A percentile compares a stretch with the other conserved stretches of the same genome.
These are phyloP conservation scores for Trichosporon sp. DNA, from an alignment of 1,284 basidiomycete genomes.

Conservation along the genomic window DNA sequence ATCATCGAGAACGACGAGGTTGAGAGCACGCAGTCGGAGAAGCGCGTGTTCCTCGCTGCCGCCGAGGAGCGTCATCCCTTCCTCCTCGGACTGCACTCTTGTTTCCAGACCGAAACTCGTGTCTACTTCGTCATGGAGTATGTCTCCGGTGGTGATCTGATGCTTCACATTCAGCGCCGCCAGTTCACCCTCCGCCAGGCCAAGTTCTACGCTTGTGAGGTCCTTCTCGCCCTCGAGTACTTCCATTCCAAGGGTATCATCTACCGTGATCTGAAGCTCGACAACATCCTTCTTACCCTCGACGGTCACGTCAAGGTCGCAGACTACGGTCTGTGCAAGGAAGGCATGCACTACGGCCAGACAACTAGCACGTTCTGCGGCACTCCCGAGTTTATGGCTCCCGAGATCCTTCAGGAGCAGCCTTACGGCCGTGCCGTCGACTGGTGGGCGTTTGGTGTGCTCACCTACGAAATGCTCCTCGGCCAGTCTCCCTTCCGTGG, in stretches of 20 bases:
- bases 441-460: slow-evolving; percentile 99
- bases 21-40: slow-evolving; percentile 98
- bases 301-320: slow-evolving; percentile 99
- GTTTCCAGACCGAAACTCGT: slow-evolving; percentile 99
- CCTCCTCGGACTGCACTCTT: slow-evolving; percentile 93
- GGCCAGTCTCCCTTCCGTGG: slow-evolving; percentile 99
- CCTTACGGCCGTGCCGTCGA: slow-evolving; percentile 97
- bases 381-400: slow-evolving; percentile 99
- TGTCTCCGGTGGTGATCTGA: slow-evolving; percentile 75
- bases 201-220: slow-evolving; percentile 99
- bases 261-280: slow-evolving; percentile 90
- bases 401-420: slow-evolving; percentile 98
- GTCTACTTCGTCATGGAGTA: slow-evolving; percentile 84
- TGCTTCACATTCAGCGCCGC: slow-evolving; percentile 79
- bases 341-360: slow-evolving; percentile 95
- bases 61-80: slow-evolving; percentile 97
- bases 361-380: slow-evolving; percentile 99
- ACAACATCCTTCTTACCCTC: slow-evolving; percentile 94
- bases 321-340: slow-evolving; percentile 98
- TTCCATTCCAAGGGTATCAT: slow-evolving; percentile 99
- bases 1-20: slow-evolving; percentile 99
- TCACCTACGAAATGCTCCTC: slow-evolving; percentile 98
- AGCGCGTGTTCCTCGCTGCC: slow-evolving; percentile 95
- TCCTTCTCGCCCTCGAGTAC: slow-evolving; percentile 93
- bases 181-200: slow-evolving; percentile 80